Conservation (phyloP, 1,284 basidiomycete genomes). For the Irpex lacteus region DNA sequence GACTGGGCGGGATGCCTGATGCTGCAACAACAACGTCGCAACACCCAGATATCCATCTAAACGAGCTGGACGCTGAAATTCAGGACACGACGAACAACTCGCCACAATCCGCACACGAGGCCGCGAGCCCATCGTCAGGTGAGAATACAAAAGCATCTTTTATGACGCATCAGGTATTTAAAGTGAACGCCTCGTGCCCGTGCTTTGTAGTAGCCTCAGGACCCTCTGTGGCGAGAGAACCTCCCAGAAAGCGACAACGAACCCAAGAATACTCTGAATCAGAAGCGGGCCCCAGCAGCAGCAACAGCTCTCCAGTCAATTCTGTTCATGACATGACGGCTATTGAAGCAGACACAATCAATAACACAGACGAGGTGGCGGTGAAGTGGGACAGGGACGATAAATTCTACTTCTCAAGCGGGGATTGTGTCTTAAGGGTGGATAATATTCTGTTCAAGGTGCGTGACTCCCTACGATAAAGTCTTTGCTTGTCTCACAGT, state of each 20-base stretch:
- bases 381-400: conserved; percentile 11
- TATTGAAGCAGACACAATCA: too few relatives aligned
- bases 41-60: not conserved
- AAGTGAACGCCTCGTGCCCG: not conserved
- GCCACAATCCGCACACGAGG: not conserved
- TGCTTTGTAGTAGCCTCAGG: not conserved
- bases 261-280: not conserved
- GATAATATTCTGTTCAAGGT: conserved; percentile 49
- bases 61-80: not conserved
- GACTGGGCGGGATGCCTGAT: not conserved
- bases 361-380: not conserved
- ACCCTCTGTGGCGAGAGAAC: not conserved
- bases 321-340: not conserved
- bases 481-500: not conserved
- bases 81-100: not conserved
- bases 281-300: not conserved
- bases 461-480: conserved; percentile 12
- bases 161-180: not conserved
- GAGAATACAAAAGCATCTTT: not conserved
- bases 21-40: not conserved
- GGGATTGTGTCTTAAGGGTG: conserved; percentile 46
- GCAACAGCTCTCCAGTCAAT: not conserved
- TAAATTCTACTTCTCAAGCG: conserved; percentile 34
- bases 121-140: not conserved
- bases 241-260: conserved; percentile 3